These are phyloP conservation scores for Aspergillus bridgeri DNA, from an alignment of 495 filamentous ascomycete genomes.

Conservation along the genomic window DNA sequence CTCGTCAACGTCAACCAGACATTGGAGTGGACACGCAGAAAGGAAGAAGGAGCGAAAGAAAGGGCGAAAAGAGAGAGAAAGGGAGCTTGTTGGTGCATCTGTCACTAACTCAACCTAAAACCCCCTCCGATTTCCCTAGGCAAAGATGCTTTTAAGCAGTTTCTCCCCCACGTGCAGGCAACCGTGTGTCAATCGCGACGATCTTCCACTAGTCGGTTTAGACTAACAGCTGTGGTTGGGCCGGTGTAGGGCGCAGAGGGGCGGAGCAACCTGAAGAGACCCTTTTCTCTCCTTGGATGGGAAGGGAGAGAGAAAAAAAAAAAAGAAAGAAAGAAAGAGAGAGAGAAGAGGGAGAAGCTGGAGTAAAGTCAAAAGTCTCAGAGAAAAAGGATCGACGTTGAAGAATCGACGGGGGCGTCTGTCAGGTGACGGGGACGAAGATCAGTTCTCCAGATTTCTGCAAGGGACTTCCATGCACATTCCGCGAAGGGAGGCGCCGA, in stretches of 20 bases:
- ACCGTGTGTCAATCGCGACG: conserved; percentile 4
- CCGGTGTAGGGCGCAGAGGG: too few relatives aligned
- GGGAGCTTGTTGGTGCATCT: not conserved
- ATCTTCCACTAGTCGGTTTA: conserved; percentile 1
- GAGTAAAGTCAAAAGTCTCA: too few relatives aligned
- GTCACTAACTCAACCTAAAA: not conserved
- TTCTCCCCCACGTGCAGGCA: conserved; percentile 4
- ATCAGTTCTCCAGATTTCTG: too few relatives aligned
- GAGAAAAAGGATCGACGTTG: too few relatives aligned
- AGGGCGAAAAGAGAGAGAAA: not conserved
- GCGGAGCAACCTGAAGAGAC: not conserved
- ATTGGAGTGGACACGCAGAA: not conserved
- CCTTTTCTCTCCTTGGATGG: not conserved
- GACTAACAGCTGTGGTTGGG: not conserved
- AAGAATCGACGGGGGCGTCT: too few relatives aligned
- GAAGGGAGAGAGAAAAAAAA: not conserved
- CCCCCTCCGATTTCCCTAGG: not conserved
- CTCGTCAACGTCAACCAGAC: not conserved
- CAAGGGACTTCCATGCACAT: too few relatives aligned
- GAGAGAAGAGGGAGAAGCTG: not conserved
- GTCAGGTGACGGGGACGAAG: too few relatives aligned
- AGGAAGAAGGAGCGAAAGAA: too few relatives aligned
- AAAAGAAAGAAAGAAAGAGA: not conserved
- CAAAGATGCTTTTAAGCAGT: not conserved
- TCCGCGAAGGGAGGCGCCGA: too few relatives aligned